Conservation (phyloP, 768 basidiomycete genomes). For the Russula sp. region DNA sequence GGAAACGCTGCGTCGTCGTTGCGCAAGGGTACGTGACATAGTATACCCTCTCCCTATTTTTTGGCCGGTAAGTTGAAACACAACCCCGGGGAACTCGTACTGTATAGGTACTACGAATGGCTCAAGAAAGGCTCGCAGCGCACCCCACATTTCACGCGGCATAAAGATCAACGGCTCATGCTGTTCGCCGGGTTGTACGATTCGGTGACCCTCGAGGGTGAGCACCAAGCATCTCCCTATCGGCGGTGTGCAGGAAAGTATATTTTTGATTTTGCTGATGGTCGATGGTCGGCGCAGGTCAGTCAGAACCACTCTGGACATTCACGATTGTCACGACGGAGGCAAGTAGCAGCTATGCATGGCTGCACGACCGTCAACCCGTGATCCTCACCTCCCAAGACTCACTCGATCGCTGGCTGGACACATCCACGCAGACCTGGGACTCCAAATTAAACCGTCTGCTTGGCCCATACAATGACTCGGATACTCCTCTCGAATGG, state of each 20-base stretch:
- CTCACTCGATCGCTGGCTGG: conserved; percentile 73
- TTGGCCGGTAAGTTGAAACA: too few species aligned
- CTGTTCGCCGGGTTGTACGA: conserved; percentile 91
- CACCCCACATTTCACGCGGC: conserved; percentile 78
- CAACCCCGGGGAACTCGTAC: background rate
- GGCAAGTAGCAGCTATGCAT: conserved; percentile 63
- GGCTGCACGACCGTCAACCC: conserved; percentile 91
- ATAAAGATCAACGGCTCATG: conserved; percentile 60
- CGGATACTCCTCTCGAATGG: conserved; percentile 60
- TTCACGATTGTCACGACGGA: conserved; percentile 89
- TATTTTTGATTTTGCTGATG: background rate
- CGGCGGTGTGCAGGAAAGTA: background rate
- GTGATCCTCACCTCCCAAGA: conserved; percentile 67
- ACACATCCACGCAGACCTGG: conserved; percentile 69
- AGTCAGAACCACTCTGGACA: conserved; percentile 61
- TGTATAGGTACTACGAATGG: conserved; percentile 94
- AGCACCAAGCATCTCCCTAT: background rate
- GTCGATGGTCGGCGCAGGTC: conserved; percentile 40
- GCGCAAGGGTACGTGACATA: conserved; percentile 59
- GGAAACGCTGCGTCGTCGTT: conserved; percentile 80
- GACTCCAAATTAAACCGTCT: conserved; percentile 54
- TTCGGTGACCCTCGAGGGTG: conserved; percentile 61
- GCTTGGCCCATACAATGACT: conserved; percentile 58
- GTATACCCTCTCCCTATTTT: too few species aligned
- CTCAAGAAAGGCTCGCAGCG: conserved; percentile 76